Percentiles rank a stretch among this genome's conserved stretches.
These are phyloP conservation scores for Tillandsia fasciculata DNA, from an alignment of 176 grass and related monocot species.

Conservation along the genomic window DNA sequence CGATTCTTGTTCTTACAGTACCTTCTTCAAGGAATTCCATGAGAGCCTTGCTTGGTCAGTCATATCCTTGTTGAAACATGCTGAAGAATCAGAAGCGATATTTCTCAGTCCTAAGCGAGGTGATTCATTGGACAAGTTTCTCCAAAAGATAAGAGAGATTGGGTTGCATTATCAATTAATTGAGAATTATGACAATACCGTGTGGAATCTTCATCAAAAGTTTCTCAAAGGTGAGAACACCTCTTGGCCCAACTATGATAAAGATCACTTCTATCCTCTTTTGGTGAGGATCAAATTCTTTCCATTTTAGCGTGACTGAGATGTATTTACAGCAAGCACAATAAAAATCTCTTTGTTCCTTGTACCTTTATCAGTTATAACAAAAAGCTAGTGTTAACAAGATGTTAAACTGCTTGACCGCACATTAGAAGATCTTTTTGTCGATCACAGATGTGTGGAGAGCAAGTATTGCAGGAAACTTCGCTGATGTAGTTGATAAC, in stretches of 20 bases:
- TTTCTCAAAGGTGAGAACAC: slow-evolving; percentile 33
- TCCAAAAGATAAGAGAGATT: slow-evolving; percentile 42
- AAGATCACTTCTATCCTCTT: slow-evolving; percentile 77
- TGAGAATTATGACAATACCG: slow-evolving; percentile 62
- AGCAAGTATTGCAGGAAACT: too few species aligned
- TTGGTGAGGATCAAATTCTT: slow-evolving; percentile 39
- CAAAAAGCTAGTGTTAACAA: too few species aligned
- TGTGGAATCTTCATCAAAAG: slow-evolving; percentile 66
- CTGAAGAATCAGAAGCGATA: slow-evolving; percentile 53
- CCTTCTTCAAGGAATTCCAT: slow-evolving; percentile 90
- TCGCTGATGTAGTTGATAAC: too few species aligned
- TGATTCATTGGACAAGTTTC: slow-evolving; percentile 73
- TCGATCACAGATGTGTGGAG: too few species aligned
- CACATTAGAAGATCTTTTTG: too few species aligned
- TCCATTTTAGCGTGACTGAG: not conserved
- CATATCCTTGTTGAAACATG: slow-evolving; percentile 49
- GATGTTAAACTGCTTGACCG: too few species aligned
- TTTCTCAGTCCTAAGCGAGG: slow-evolving; percentile 85
- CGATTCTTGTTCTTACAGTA: slow-evolving; percentile 6
- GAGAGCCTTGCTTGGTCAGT: slow-evolving; percentile 38
- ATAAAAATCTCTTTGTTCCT: not conserved
- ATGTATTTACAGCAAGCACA: not conserved
- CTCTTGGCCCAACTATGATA: slow-evolving; percentile 74
- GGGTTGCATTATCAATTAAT: slow-evolving; percentile 55
- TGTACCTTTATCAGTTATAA: not conserved